Evolutionary conservation across 2,329 filamentous ascomycete species (phyloP).

Genomic region (Fusarium sp.): DNA sequence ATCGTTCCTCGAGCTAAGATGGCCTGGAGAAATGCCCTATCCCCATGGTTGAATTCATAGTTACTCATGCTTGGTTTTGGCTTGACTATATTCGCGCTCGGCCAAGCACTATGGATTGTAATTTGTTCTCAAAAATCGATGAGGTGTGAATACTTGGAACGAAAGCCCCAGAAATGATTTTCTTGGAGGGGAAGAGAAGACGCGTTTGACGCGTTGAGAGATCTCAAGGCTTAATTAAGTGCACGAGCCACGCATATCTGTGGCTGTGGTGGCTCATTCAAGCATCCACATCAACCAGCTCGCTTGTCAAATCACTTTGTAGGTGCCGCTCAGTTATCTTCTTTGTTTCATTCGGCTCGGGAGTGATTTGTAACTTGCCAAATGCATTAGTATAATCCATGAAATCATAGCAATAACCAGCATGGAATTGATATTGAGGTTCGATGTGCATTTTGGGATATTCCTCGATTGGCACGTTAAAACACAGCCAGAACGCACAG

Average conservation of each 20-base stretch:
- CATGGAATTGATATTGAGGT: background rate
- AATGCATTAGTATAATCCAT: background rate
- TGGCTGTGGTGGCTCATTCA: conserved; percentile 4
- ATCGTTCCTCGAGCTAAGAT: conserved; percentile 82
- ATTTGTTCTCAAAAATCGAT: background rate
- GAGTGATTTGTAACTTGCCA: background rate
- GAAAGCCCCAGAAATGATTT: background rate
- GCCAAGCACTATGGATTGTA: background rate
- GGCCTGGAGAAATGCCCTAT: conserved; percentile 91
- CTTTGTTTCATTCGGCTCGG: background rate
- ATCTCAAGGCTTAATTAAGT: conserved; percentile 22
- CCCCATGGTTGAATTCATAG: conserved; percentile 65
- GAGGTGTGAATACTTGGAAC: background rate
- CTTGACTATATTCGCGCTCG: conserved; percentile 38
- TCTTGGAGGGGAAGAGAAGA: background rate
- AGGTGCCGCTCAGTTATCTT: background rate
- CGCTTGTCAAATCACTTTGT: background rate
- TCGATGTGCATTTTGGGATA: background rate
- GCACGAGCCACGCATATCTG: background rate
- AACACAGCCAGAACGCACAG: background rate
- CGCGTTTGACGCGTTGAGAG: conserved; percentile 35
- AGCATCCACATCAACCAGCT: background rate
- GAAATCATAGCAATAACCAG: background rate
- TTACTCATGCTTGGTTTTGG: conserved; percentile 36
- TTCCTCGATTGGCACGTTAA: background rate